Base-by-base conservation (phyloP, 345 rosid genomes). In the Heritiera fomes region DNA sequence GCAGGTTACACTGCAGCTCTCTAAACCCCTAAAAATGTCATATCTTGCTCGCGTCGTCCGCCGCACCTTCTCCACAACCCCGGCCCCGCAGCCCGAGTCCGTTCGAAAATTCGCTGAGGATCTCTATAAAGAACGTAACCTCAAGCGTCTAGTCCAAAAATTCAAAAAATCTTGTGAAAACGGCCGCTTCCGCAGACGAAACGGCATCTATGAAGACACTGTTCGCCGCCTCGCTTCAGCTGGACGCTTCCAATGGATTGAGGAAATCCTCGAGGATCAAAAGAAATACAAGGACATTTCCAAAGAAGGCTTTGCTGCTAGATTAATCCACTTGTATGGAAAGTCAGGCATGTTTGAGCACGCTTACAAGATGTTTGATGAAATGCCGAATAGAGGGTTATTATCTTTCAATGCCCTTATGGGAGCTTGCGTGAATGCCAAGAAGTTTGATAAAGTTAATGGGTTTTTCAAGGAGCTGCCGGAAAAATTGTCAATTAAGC, bases 281-380 rank as follows among this genome's bases (percentile, higher is more conserved):
- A 93, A 88, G 78, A 84, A 86, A 80, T 93, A 85, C 80, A 70
- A 75, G 8, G 86, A 90, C 83, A 84, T 89, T 55, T 79, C 88
- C 34, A 81, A 85, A 72, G 95, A 92, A 72, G 88, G 87, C 28
- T 93, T 94, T 73, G 80, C 38, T 34, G 38, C 38, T 34, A 34
- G 38, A 34, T 34, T 92, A 32, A 87, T 93, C 10, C 7, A 20
- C 1, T 75, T 92, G 0, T 92, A 88, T 14, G 95, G 97, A 0
- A 76, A 71, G 13, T 86, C 86, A 1, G 92, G 90, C 38, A 89
- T 94, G 97, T 82, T 79, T 60, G 91, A 90, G 47, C 71, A 89
- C 41, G 96, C 96, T 4, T 85, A 81, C 80, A 88, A 87, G 77
- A 70, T 91, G 94, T 90, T 93, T 88, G 94, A 93, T 74, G 92